phyloP scores from a whole-genome alignment of 495 filamentous ascomycete species.

The Podospora appendiculata region DNA sequence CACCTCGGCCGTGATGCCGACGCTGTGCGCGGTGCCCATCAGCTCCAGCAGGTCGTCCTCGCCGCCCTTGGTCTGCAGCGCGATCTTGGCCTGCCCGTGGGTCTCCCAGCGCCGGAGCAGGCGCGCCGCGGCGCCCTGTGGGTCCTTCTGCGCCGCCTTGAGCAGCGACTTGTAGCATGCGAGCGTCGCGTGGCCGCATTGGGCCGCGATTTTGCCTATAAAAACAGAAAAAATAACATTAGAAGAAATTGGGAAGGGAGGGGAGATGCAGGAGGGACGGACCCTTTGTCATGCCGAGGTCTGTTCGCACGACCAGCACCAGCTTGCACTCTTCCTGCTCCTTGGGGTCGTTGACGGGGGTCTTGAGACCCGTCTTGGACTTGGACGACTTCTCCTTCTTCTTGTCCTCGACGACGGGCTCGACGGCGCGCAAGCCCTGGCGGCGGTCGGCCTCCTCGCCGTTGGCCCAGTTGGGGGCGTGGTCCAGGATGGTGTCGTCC shows the following conservation, averaged over 20 bases:
- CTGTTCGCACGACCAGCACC: slow-evolving; percentile 84
- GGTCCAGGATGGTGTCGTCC: slow-evolving; percentile 44
- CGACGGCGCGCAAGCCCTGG: slow-evolving; percentile 33
- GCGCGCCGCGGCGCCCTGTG: slow-evolving; percentile 43
- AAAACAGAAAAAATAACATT: too few relatives aligned
- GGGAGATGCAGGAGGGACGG: slow-evolving; percentile 3
- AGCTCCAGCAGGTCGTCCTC: slow-evolving; percentile 76
- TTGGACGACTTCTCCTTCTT: slow-evolving; percentile 2
- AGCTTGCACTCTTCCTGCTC: slow-evolving; percentile 84
- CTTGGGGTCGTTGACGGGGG: slow-evolving; percentile 25
- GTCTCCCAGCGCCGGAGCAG: slow-evolving; percentile 82
- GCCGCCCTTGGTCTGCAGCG: slow-evolving; percentile 69
- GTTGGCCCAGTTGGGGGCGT: slow-evolving; percentile 53
- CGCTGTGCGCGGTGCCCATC: slow-evolving; percentile 68
- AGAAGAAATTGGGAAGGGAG: too few relatives aligned
- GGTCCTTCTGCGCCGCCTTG: slow-evolving; percentile 35
- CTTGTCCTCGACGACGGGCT: slow-evolving; percentile 3
- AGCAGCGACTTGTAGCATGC: slow-evolving; percentile 87
- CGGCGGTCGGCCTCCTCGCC: slow-evolving; percentile 38
- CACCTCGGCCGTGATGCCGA: slow-evolving; percentile 80
- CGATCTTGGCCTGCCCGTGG: slow-evolving; percentile 83
- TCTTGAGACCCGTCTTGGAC: too few relatives aligned
- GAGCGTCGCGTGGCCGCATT: slow-evolving; percentile 91
- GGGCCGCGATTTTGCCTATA: slow-evolving; percentile 94
- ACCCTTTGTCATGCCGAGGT: slow-evolving; percentile 97